Conservation (phyloP, 2,329 filamentous ascomycete species). For the Penicillium concentricum region DNA sequence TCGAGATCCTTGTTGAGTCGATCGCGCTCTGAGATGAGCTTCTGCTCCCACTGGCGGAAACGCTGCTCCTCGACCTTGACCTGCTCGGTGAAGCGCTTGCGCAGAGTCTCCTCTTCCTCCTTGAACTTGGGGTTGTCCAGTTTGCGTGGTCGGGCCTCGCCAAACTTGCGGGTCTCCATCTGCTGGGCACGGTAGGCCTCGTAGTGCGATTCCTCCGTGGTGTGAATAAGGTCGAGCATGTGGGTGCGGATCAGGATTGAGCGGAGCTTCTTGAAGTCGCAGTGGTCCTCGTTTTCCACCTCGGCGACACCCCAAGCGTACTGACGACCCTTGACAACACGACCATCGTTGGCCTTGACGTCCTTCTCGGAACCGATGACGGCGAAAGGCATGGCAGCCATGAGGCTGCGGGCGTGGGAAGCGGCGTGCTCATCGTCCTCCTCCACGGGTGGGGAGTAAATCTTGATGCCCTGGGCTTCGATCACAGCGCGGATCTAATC, state of each 20-base stretch:
- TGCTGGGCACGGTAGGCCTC: constrained; percentile 98
- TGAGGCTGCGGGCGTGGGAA: constrained; percentile 88
- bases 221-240: constrained; percentile 99
- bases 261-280: constrained; percentile 99
- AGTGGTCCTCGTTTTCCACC: constrained; percentile 99
- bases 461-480: constrained; percentile 98
- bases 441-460: constrained; percentile 96
- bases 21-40: constrained; percentile 97
- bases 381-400: constrained; percentile 97
- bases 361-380: constrained; percentile 99
- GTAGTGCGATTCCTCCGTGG: constrained; percentile 98
- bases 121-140: constrained; percentile 99
- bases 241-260: constrained; percentile 98
- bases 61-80: constrained; percentile 99
- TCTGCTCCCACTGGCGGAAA: constrained; percentile 99
- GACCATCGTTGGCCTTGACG: constrained; percentile 91
- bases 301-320: constrained; percentile 99
- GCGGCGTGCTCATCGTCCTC: constrained; percentile 97
- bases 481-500: constrained; percentile 86
- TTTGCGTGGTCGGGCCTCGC: constrained; percentile 94
- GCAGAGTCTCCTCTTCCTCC: constrained; percentile 96
- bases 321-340: constrained; percentile 97
- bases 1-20: constrained; percentile 99
- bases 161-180: constrained; percentile 99
- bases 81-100: constrained; percentile 99